Evolutionary conservation across 2,329 filamentous ascomycete species (phyloP).

Genomic region (Aspergillus hortae): DNA sequence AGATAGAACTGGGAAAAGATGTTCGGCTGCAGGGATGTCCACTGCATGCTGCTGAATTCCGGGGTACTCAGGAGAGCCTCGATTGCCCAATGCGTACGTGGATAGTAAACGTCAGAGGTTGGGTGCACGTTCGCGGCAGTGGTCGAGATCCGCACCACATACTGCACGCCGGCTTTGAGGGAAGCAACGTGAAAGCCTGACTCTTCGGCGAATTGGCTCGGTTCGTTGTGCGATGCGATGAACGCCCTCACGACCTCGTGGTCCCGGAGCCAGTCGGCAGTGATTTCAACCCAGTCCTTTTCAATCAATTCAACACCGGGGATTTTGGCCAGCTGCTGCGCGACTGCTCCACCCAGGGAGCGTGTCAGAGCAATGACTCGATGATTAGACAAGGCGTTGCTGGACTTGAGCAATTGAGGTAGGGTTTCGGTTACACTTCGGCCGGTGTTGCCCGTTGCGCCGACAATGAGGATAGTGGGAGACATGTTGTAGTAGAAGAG

Average conservation of each 20-base stretch:
- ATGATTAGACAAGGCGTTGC: constrained; percentile 11
- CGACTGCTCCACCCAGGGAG: constrained; percentile 17
- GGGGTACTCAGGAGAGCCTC: constrained; percentile 35
- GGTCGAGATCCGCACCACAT: constrained; percentile 44
- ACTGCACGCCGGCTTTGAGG: constrained; percentile 37
- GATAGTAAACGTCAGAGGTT: constrained; percentile 33
- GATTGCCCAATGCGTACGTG: constrained; percentile 41
- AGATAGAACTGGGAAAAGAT: constrained; percentile 25
- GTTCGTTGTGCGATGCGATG: constrained; percentile 38
- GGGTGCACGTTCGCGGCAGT: constrained; percentile 36
- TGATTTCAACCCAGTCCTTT: constrained; percentile 37
- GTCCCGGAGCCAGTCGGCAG: constrained; percentile 38
- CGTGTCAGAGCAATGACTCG: constrained; percentile 33
- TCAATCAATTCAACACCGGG: constrained; percentile 35
- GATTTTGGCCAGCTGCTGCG: constrained; percentile 26
- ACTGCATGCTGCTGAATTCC: constrained; percentile 34
- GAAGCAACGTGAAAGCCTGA: constrained; percentile 34
- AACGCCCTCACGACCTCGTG: constrained; percentile 36
- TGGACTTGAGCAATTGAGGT: constrained; percentile 19
- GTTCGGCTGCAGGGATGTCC: constrained; percentile 43
- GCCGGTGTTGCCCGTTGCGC: constrained; percentile 41
- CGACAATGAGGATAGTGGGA: constrained; percentile 33
- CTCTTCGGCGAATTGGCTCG: constrained; percentile 41
- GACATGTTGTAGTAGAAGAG: constrained; percentile 24
- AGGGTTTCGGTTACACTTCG: constrained; percentile 24